Evolutionary conservation across 1,284 basidiomycete genomes (phyloP).

Genomic region (Rhodotorula sp.): DNA sequence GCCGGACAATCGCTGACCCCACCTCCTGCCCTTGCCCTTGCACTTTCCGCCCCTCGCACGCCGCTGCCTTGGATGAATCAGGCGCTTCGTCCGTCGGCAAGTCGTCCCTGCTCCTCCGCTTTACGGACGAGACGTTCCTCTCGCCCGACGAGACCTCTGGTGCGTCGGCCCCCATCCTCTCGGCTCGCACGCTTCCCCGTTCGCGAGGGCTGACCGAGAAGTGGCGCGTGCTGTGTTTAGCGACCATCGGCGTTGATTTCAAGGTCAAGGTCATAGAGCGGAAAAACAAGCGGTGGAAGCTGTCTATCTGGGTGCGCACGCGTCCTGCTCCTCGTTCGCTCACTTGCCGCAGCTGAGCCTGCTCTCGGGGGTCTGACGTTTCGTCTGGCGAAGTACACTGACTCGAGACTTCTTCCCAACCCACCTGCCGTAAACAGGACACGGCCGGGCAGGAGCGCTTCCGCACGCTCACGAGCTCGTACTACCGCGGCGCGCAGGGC

Average conservation of each 20-base stretch:
- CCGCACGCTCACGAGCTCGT: slow-evolving; percentile 85
- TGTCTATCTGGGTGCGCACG: slow-evolving; percentile 58
- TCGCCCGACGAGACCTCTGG: slow-evolving; percentile 91
- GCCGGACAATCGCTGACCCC: background rate
- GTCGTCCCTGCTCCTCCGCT: slow-evolving; percentile 82
- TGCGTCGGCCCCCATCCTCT: slow-evolving; percentile 70
- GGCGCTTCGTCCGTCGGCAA: slow-evolving; percentile 50
- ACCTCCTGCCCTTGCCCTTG: too few relatives aligned
- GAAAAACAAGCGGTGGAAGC: slow-evolving; percentile 56
- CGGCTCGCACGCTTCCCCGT: background rate
- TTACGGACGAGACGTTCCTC: slow-evolving; percentile 95
- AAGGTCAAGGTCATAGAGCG: slow-evolving; percentile 54
- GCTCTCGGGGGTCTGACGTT: background rate
- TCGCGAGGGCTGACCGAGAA: background rate
- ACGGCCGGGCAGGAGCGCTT: slow-evolving; percentile 89
- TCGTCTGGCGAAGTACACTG: background rate
- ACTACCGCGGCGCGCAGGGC: slow-evolving; percentile 91
- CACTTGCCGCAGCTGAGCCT: background rate
- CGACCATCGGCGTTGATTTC: slow-evolving; percentile 54
- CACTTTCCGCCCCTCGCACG: too few relatives aligned
- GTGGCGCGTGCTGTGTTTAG: background rate
- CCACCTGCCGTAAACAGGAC: slow-evolving; percentile 59
- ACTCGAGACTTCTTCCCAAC: background rate
- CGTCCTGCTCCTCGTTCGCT: background rate
- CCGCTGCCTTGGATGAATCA: background rate